Percentiles rank a stretch among this genome's conserved stretches.
These are phyloP conservation scores for Parvularia atlantis DNA, from an alignment of 78 protist genomes.

Conservation along the genomic window DNA sequence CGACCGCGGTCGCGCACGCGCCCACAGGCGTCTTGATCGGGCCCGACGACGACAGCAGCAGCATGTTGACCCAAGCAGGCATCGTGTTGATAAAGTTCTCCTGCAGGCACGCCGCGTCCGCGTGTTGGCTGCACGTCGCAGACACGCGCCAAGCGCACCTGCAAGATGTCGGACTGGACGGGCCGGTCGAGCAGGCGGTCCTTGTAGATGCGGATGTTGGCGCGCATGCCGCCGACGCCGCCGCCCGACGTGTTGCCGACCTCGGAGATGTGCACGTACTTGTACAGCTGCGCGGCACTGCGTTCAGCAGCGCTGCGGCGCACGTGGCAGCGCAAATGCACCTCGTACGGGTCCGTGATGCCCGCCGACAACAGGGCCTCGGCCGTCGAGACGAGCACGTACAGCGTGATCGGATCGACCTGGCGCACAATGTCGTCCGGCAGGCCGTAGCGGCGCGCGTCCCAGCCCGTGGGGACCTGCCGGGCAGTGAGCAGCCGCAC, in stretches of 20 bases:
- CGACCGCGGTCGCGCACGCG: conserved; percentile 70
- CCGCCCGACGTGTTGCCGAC: conserved; percentile 55
- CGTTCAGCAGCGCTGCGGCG: no score
- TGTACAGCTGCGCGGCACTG: no score
- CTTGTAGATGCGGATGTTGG: conserved; percentile 10
- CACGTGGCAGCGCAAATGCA: no score
- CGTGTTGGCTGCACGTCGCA: no score
- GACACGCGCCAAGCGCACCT: no score
- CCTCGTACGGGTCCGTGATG: conserved; percentile 51
- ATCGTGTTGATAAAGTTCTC: conserved; percentile 55
- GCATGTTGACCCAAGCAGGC: conserved; percentile 64
- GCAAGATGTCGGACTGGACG: conserved; percentile 29
- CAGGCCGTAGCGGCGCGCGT: conserved; percentile 33
- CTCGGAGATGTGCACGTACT: conserved; percentile 51
- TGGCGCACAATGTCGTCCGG: conserved; percentile 34
- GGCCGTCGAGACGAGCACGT: conserved; percentile 23
- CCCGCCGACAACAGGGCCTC: conserved; percentile 37
- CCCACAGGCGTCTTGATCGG: conserved; percentile 68
- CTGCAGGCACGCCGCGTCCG: no score
- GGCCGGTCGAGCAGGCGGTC: conserved; percentile 27
- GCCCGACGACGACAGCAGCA: conserved; percentile 42
- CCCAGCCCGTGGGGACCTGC: conserved; percentile 64
- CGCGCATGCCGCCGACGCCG: conserved; percentile 55
- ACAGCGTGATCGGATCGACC: conserved; percentile 60
- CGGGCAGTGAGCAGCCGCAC: no score